Base-by-base conservation (phyloP, 306 rosid genomes). In the Gastrolobium villosum region DNA sequence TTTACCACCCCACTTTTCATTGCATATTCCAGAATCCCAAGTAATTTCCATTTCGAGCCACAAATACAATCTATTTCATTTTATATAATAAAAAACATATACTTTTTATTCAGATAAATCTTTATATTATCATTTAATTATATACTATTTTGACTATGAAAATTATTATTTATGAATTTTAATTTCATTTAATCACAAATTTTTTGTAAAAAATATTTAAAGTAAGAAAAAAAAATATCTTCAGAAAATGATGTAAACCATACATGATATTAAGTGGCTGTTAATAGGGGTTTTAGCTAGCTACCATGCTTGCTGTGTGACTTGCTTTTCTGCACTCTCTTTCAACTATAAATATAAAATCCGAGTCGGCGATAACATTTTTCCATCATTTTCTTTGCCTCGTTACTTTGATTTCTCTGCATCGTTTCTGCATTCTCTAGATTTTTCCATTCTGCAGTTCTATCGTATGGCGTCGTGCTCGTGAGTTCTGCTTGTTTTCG, bases 1-100 rank as follows among this genome's bases (percentile, higher is more conserved):
- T 72, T 50, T 63, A 14, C 15, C 54, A 39, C 39, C 52, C 31
- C 49, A 45, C 79, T 73, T 81, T 78, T 45, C 76, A 7, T 6
- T 73, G 88, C 53, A 85, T 85, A 85, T 85, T 74, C 88, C 79
- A 55, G 81, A 56, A 85, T 81, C 86, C 56, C 52, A 2, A 73
- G 45, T 49, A 44, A 32, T 62, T 61, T 78, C 82, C 75, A 41
- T 65, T 37, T 81, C 83, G 50, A 28, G 37, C 72, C 60, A 54
- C 71, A 56, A 56, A 56, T 39, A 30, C 56, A 34, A 5, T 13
- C 39, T 13, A 20, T 30, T 31, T 61, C 69, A 10, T 6, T 30
- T 26, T n/a, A 32, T 36, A 7, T 35, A 1, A 28, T 15, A 43
- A 44, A 73, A 5, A 15, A 5, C 6, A 6, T 20, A 7, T 43